A percentile compares a stretch with the other conserved stretches of the same genome.
These are phyloP conservation scores for Triglochin maritima DNA, from an alignment of 106 monocot genomes.

Conservation along the genomic window DNA sequence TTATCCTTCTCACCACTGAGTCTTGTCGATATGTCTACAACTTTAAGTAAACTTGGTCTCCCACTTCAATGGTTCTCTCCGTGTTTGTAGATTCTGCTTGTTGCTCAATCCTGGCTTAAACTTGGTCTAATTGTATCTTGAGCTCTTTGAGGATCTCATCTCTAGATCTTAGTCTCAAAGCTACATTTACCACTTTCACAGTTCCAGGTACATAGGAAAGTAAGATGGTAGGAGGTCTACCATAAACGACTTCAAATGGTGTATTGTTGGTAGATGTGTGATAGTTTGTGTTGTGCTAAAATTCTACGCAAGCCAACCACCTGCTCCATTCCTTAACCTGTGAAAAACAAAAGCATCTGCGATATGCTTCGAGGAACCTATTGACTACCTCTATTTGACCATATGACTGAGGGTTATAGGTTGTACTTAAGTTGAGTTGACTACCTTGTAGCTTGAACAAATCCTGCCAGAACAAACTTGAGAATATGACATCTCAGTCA, in stretches of 20 bases:
- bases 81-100: not conserved
- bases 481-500: not conserved
- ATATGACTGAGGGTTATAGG: not conserved
- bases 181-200: not conserved
- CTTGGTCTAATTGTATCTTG: not conserved
- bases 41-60: not conserved
- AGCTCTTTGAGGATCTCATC: not conserved
- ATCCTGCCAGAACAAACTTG: not conserved
- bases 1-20: too few relatives aligned
- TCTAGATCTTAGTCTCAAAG: too few relatives aligned
- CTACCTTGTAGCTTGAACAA: not conserved
- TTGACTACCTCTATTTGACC: slow-evolving; percentile 15
- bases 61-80: not conserved
- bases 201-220: not conserved
- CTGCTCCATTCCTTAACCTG: not conserved
- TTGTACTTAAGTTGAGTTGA: not conserved
- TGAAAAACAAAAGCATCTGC: not conserved
- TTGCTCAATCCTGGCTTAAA: not conserved
- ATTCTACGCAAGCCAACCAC: not conserved
- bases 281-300: not conserved
- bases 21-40: not conserved
- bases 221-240: not conserved
- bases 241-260: slow-evolving; percentile 3
- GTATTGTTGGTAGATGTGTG: not conserved
- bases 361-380: not conserved